Conservation (phyloP, 129 eudicot species). For the Flaveria linearis region DNA sequence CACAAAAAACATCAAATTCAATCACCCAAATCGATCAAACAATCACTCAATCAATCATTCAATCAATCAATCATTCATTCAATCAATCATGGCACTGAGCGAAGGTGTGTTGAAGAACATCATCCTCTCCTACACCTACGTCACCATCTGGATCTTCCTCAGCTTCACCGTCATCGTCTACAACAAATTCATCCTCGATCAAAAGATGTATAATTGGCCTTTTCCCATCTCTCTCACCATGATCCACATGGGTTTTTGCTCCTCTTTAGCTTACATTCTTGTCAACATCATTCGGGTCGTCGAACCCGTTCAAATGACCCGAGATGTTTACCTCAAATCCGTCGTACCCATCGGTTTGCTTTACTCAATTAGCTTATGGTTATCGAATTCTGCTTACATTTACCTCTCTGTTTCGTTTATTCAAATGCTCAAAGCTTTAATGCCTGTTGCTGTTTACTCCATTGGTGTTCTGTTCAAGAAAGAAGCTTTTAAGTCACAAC, state of each 20-base stretch:
- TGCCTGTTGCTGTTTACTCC: slow-evolving; percentile 70
- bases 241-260: slow-evolving; percentile 71
- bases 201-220: slow-evolving; percentile 66
- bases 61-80: too few species aligned
- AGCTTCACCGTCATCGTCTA: slow-evolving; percentile 61
- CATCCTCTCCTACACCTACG: slow-evolving; percentile 62
- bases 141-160: slow-evolving; percentile 74
- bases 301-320: slow-evolving; percentile 50
- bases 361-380: slow-evolving; percentile 54
- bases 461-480: slow-evolving; percentile 50
- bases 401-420: slow-evolving; percentile 68
- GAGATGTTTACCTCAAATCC: slow-evolving; percentile 47
- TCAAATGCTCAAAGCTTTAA: slow-evolving; percentile 70
- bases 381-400: slow-evolving; percentile 73
- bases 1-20: too few species aligned
- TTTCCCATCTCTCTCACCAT: slow-evolving; percentile 68
- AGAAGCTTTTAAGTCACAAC: slow-evolving; percentile 44
- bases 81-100: background rate
- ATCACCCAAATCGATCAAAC: too few species aligned
- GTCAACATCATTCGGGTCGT: slow-evolving; percentile 43
- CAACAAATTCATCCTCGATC: slow-evolving; percentile 76
- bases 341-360: slow-evolving; percentile 62
- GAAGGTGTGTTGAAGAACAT: slow-evolving; percentile 54
- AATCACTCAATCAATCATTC: too few species aligned
- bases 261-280: slow-evolving; percentile 49